Conservation (phyloP, 2,329 filamentous ascomycete genomes). For the Lasiodiplodia hormozganensis region DNA sequence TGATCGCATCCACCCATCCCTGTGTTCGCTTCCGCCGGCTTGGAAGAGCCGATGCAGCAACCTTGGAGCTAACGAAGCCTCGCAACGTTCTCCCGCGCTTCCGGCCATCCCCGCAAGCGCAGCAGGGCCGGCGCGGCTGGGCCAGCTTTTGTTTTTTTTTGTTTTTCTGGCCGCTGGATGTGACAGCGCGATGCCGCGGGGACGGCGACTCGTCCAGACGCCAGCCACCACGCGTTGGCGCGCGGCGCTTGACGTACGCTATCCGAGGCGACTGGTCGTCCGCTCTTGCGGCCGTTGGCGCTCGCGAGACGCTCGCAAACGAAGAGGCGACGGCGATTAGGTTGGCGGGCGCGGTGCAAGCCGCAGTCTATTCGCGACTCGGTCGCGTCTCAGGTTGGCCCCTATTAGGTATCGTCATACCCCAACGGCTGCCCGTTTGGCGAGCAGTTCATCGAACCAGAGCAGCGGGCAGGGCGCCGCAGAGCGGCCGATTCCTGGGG, state of each 20-base stretch:
- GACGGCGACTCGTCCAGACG: slow-evolving; percentile 3
- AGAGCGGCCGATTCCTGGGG: slow-evolving; percentile 27
- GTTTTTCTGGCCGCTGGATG: background rate
- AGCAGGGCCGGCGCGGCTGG: slow-evolving; percentile 4
- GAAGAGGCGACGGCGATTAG: slow-evolving; percentile 13
- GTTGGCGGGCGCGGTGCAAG: slow-evolving; percentile 25
- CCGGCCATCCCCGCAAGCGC: slow-evolving; percentile 46
- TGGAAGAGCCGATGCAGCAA: slow-evolving; percentile 43
- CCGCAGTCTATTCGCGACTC: slow-evolving; percentile 26
- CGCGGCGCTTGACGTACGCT: slow-evolving; percentile 9
- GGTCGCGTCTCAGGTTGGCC: slow-evolving; percentile 27
- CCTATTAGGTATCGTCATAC: slow-evolving; percentile 18
- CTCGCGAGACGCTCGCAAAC: slow-evolving; percentile 1
- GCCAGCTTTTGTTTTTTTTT: background rate
- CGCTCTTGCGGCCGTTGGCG: slow-evolving; percentile 19
- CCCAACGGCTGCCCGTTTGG: slow-evolving; percentile 13
- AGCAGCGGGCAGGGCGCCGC: slow-evolving; percentile 11
- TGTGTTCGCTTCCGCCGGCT: slow-evolving; percentile 45
- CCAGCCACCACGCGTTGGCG: slow-evolving; percentile 13
- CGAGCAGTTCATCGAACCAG: slow-evolving; percentile 12
- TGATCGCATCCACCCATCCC: slow-evolving; percentile 38
- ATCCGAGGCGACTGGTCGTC: slow-evolving; percentile 1
- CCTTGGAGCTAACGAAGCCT: slow-evolving; percentile 34
- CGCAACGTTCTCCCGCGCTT: slow-evolving; percentile 42
- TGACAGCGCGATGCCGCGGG: background rate